Evolutionary conservation across 2,329 filamentous ascomycete genomes (phyloP), one percentile per base, ranked within the genome.

Genomic region (Colletotrichum sp.): DNA sequence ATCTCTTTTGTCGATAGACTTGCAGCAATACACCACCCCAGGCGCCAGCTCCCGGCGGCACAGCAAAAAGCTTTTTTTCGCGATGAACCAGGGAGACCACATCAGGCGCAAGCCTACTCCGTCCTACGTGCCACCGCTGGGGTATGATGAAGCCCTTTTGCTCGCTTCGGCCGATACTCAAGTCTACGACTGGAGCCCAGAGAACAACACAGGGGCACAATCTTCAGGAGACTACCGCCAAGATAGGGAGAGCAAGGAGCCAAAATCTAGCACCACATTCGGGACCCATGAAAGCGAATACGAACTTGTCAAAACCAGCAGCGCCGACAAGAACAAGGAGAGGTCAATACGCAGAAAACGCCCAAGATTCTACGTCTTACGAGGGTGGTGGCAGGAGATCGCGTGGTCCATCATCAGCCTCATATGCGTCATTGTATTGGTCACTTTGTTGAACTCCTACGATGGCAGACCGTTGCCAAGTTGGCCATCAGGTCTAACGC

Each of bases 401-500:
- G 16, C 28, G 4, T 73, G 71, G 36, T 73, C 56, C 8, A 16
- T 34, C 7, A 48, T 73, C 8, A 68, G 66, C 18, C 24, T 66
- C 28, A 8, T 62, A 7, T 70, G 55, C 32, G 13, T 78, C 32
- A 43, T 71, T 3, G 77, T 85, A 83, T 34, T 79, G 12, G 58
- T 76, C n/a, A 36, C 68, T 21, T 60, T 77, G 3, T 65, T 79
- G 15, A 36, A 30, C 18, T 34, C 52, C 4, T 76, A 66, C 71
- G 73, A 83, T 38, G 78, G 78, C 28, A 75, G 78, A n/a, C 76
- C 77, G 0, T 75, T 79, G 8, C 80, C 80, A 2, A 71, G 76
- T 4, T 78, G 79, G 77, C 78, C 77, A 5, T 34, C 79, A 12
- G 79, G 79, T 6, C 64, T 81, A 16, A 82, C 80, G 1, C 78